Base-by-base conservation (phyloP, 192 early-diverging fungal genomes). In the Linnemannia elongata region DNA sequence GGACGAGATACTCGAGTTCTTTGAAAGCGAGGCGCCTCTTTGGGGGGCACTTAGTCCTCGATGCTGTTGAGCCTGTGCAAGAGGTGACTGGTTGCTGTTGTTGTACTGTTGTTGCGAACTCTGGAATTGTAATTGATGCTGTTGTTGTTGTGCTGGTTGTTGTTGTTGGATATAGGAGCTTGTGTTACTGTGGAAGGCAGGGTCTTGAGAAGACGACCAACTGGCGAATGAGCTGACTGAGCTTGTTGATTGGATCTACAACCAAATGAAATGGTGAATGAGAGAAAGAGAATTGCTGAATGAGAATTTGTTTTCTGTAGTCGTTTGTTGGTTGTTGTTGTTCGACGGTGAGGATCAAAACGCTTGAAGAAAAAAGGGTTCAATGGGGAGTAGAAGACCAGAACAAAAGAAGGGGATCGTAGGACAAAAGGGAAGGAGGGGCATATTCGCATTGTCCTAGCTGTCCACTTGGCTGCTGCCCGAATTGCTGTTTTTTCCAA, bases 151-250 rank as follows among this genome's bases (percentile, higher is more conserved):
- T 75, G n/a, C n/a, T n/a, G n/a, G 80, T 8, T 42, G 47, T 6
- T 41, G 47, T 20, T 69, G 35, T 35, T 75, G 74, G 41, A 30
- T 77, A 39, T 60, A 82, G 8, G 81, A 82, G 39, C 13, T 77
- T 38, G 81, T 82, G 20, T 76, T 69, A 18, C 70, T 63, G 55
- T 69, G 57, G 70, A 54, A 80, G 41, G 41, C 80, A 54, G 81
- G 82, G n/a, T 77, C 76, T 36, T 73, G 57, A n/a, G 82, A 85
- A 13, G 82, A 85, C 5, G 82, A 79, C 82, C 82, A 85, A 49
- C 82, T 85, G 73, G 75, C 33, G 42, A 72, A 75, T 8, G 82
- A 85, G 22, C 52, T 76, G 8, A 68, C 63, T 3, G 82, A 85
- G n/a, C 54, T 35, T 0, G 66, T 85, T n/a, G 82, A 79, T 22